Base-by-base conservation (phyloP, 1,284 basidiomycete species). In the Neolentinus lepideus region DNA sequence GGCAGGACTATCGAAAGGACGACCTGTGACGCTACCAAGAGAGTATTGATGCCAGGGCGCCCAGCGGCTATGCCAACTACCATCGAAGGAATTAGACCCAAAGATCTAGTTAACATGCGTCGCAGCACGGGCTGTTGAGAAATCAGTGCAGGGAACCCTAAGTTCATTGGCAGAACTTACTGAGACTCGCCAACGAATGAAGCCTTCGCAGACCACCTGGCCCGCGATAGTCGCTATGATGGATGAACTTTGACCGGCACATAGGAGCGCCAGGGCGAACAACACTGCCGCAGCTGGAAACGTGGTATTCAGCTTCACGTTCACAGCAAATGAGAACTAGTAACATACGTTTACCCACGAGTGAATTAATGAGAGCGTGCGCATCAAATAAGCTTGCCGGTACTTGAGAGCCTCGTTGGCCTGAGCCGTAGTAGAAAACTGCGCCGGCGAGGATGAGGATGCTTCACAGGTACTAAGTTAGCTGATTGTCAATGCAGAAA, bases 181-280 rank as follows among this genome's bases (percentile, higher is more conserved):
- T 56, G 91, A 89, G 51, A 93, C 80, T 54, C 81, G 81, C 95
- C 95, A 98, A 56, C 85, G 83, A 58, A 99, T 79, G 70, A 98
- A 97, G 0, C 96, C 96, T 71, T 98, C 96, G 0, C 88, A 89
- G 31, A 98, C 90, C 47, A 94, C 87, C 71, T 98, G 88, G 0
- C 95, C 96, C 0, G 94, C 90, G 11, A 98, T 79, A 0, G 94
- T 98, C 6, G 92, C 94, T 1, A 97, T 92, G 58, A 98, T 84
- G 9, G 90, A 92, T 0, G 96, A 92, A 60, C 91, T 93, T 75
- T 98, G 94, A 2, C 95, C 95, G 0, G 94, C 80, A 36, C 88
- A 85, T 9, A 97, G 78, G 6, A 97, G 73, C 0, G 90, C 91
- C 38, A 98, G 67, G 0, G 94, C 94, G 64, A 97, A 97, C 50